These are phyloP conservation scores for Boletus rufocinnamomeus DNA, from an alignment of 768 basidiomycete species.

Conservation along the genomic window DNA sequence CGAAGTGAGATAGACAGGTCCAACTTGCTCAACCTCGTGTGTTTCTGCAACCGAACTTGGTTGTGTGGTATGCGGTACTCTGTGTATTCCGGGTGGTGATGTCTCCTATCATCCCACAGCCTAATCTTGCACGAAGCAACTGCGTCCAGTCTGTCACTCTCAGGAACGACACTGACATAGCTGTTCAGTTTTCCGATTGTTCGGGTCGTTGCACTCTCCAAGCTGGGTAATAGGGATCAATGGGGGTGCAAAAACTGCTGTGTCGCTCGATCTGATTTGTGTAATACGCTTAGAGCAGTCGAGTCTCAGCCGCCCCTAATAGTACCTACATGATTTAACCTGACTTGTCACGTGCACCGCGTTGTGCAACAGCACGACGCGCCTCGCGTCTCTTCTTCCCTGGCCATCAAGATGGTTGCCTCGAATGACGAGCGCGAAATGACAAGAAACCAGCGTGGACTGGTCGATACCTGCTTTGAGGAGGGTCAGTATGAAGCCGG, in stretches of 20 bases:
- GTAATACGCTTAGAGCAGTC: not conserved
- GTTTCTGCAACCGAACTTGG: not conserved
- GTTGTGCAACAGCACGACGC: conserved; percentile 13
- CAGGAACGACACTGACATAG: not conserved
- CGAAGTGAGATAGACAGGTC: not conserved
- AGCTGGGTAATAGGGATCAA: too few species aligned
- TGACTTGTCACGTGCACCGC: conserved; percentile 27
- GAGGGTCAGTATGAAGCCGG: conserved; percentile 76
- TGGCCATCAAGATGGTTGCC: conserved; percentile 10
- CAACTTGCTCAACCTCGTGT: not conserved
- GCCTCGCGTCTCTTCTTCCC: conserved; percentile 3
- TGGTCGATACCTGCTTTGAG: conserved; percentile 75
- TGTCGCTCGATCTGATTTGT: not conserved
- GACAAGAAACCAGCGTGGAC: conserved; percentile 47
- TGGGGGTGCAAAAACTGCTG: not conserved
- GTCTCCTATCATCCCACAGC: not conserved
- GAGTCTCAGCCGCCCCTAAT: not conserved
- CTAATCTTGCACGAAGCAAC: not conserved
- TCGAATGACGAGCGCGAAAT: conserved; percentile 43
- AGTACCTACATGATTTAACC: too few species aligned
- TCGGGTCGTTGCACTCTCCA: not conserved
- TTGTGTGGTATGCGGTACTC: not conserved
- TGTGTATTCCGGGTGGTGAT: not conserved
- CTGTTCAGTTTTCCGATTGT: not conserved
- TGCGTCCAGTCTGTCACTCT: not conserved